Conservation (phyloP, 1,139 yeast species). For the Candida glucosophila region DNA sequence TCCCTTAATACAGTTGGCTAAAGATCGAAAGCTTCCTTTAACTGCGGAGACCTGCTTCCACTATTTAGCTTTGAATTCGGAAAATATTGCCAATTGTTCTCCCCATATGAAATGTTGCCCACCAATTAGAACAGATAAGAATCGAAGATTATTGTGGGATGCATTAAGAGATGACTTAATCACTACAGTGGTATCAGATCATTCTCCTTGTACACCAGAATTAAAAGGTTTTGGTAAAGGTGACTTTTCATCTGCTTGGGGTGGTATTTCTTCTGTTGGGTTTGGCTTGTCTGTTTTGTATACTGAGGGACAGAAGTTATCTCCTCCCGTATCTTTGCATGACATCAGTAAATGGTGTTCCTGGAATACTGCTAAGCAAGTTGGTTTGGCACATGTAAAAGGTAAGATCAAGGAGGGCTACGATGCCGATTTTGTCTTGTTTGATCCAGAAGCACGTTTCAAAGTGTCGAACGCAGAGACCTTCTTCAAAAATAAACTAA, state of each 20-base stretch:
- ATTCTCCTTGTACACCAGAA: conserved; percentile 92
- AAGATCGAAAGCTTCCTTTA: conserved; percentile 45
- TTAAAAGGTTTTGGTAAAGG: conserved; percentile 75
- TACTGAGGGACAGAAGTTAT: conserved; percentile 58
- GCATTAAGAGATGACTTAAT: conserved; percentile 60
- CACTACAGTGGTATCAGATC: conserved; percentile 88
- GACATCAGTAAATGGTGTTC: conserved; percentile 77
- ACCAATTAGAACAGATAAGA: conserved; percentile 72
- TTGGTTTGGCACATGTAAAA: conserved; percentile 64
- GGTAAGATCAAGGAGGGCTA: conserved; percentile 65
- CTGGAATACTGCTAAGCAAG: conserved; percentile 76
- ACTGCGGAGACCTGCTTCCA: conserved; percentile 94
- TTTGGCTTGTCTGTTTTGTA: conserved; percentile 74
- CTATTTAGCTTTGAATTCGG: conserved; percentile 71
- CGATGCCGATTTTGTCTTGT: conserved; percentile 83
- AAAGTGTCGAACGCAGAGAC: conserved; percentile 50
- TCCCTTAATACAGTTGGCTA: conserved; percentile 63
- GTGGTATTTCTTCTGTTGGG: conserved; percentile 93
- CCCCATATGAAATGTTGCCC: conserved; percentile 93
- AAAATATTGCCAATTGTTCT: conserved; percentile 61
- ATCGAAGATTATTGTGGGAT: conserved; percentile 66
- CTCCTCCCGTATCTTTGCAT: conserved; percentile 44
- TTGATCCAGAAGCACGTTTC: conserved; percentile 57
- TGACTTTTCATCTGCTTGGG: conserved; percentile 92
- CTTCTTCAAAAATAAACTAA: conserved; percentile 73